These are phyloP conservation scores for Chaetomiaceae sp. DNA, from an alignment of 2,329 filamentous ascomycete genomes.

Conservation along the genomic window DNA sequence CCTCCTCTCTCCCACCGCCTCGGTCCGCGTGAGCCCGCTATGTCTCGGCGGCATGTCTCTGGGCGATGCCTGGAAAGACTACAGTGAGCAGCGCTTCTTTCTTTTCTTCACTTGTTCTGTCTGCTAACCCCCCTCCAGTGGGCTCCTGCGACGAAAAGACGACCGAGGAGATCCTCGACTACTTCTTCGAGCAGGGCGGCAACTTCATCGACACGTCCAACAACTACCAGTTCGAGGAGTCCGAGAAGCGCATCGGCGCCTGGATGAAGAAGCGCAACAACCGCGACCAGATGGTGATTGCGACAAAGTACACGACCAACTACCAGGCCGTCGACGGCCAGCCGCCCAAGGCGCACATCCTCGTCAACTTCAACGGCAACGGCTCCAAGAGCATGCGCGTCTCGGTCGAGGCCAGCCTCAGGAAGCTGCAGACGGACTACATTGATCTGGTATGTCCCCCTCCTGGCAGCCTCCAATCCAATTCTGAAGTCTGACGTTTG, in stretches of 20 bases:
- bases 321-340: constrained; percentile 36
- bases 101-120: neutral
- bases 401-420: constrained; percentile 52
- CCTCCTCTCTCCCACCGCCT: constrained; percentile 60
- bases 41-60: constrained; percentile 64
- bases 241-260: constrained; percentile 63
- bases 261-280: constrained; percentile 64
- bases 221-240: constrained; percentile 62
- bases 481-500: too few relatives aligned
- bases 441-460: constrained; percentile 52
- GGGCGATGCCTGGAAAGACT: constrained; percentile 48
- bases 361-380: constrained; percentile 55
- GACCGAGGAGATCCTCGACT: constrained; percentile 4
- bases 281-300: constrained; percentile 65
- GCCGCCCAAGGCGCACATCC: constrained; percentile 33
- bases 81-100: neutral
- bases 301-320: constrained; percentile 64
- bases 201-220: constrained; percentile 72
- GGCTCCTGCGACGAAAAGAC: neutral
- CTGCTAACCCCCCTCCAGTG: too few relatives aligned
- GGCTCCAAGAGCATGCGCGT: constrained; percentile 56
- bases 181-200: constrained; percentile 38
- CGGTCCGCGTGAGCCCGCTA: constrained; percentile 62
- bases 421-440: constrained; percentile 62
- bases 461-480: too few relatives aligned